These are phyloP conservation scores for Cytospora schulzeri DNA, from an alignment of 2,329 filamentous ascomycete genomes.

Conservation along the genomic window DNA sequence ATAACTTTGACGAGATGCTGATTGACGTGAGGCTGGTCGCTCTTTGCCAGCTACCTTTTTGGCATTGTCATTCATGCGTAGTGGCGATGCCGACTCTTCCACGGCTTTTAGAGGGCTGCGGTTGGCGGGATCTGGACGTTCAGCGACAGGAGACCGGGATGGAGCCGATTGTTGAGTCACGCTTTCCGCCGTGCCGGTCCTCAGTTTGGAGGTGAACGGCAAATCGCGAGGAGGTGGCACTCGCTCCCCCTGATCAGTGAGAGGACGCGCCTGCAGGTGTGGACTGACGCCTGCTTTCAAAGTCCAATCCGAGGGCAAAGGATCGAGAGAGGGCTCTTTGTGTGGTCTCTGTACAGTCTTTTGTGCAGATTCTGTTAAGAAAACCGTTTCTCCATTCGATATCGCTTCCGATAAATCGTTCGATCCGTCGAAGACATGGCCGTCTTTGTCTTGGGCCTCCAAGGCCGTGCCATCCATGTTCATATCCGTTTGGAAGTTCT, in stretches of 20 bases:
- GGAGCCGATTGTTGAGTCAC: not conserved
- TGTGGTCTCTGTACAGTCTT: not conserved
- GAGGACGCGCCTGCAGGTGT: not conserved
- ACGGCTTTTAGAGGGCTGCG: not conserved
- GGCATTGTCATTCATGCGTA: not conserved
- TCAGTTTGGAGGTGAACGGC: not conserved
- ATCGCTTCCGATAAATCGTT: not conserved
- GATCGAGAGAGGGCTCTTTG: not conserved
- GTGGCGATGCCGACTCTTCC: not conserved
- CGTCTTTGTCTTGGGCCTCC: not conserved
- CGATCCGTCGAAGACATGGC: not conserved
- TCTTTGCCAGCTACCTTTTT: too few species aligned
- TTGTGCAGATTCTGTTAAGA: not conserved
- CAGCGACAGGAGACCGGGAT: not conserved
- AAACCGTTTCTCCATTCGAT: not conserved
- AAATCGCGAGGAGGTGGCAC: slow-evolving; percentile 5
- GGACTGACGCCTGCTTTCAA: not conserved
- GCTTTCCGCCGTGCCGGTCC: not conserved
- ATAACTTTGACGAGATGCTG: not conserved
- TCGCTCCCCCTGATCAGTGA: not conserved
- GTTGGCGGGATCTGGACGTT: not conserved
- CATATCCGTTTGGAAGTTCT: not conserved
- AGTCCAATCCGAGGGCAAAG: not conserved
- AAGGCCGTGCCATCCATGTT: not conserved
- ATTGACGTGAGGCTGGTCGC: not conserved